These are phyloP conservation scores for Psilocybe azurescens DNA, from an alignment of 768 basidiomycete species.

Conservation along the genomic window DNA sequence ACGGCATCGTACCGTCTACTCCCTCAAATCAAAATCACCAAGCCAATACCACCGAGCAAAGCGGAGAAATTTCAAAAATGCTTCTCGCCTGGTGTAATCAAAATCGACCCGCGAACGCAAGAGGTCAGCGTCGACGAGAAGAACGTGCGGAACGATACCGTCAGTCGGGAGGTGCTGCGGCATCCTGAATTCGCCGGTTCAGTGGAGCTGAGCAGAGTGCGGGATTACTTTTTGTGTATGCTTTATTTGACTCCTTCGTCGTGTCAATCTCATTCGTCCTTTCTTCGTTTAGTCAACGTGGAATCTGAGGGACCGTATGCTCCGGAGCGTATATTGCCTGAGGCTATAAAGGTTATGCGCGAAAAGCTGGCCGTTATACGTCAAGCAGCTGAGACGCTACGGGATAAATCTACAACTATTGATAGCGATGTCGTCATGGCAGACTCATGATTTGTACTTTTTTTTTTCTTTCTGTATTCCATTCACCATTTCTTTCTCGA, in stretches of 20 bases:
- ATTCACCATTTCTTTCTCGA: no score
- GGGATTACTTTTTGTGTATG: conserved; percentile 94
- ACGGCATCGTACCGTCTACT: conserved; percentile 95
- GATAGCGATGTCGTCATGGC: conserved; percentile 61
- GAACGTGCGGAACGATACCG: conserved; percentile 81
- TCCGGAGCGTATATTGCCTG: conserved; percentile 82
- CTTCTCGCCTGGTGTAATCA: conserved; percentile 85
- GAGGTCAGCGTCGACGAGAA: conserved; percentile 65
- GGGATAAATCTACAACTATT: conserved; percentile 39
- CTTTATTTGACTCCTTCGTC: no score
- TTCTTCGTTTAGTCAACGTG: conserved; percentile 65
- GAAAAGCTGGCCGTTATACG: conserved; percentile 71
- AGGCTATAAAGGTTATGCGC: conserved; percentile 82
- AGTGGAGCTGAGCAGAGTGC: conserved; percentile 83
- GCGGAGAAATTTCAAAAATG: conserved; percentile 85
- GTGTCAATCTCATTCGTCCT: not conserved
- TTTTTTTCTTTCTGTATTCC: no score
- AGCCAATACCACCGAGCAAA: conserved; percentile 78
- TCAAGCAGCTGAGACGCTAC: conserved; percentile 62
- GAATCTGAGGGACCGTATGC: conserved; percentile 91
- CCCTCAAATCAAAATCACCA: conserved; percentile 78
- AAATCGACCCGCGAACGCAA: conserved; percentile 61
- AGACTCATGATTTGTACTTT: conserved; percentile 17
- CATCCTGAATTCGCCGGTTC: conserved; percentile 88
- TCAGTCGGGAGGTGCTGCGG: conserved; percentile 90